phyloP scores from a whole-genome alignment of 1,284 basidiomycete species.

The Naganishia albida region DNA sequence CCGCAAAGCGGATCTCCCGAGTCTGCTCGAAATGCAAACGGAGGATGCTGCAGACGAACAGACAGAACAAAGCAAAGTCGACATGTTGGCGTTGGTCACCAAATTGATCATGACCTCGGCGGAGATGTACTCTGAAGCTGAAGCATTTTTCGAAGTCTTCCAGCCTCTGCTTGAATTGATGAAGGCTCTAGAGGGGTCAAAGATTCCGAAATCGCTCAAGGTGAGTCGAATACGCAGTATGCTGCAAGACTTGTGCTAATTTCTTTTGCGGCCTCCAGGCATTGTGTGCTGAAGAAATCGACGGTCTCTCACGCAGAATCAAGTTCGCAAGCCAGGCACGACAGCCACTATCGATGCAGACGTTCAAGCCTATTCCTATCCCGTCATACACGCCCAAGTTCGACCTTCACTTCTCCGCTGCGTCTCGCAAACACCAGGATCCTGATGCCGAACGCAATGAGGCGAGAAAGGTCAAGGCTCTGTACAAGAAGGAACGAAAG shows the following conservation, averaged over 20 bases:
- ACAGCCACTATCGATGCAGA: constrained; percentile 79
- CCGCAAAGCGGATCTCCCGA: constrained; percentile 39
- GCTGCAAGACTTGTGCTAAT: constrained; percentile 26
- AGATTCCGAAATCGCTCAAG: constrained; percentile 61
- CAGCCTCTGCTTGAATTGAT: constrained; percentile 66
- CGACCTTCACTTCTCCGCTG: constrained; percentile 68
- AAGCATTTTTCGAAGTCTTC: constrained; percentile 82
- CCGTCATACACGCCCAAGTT: constrained; percentile 92
- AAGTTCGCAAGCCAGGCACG: constrained; percentile 73
- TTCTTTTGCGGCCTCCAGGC: constrained; percentile 52
- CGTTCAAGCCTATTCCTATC: constrained; percentile 95
- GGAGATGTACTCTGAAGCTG: constrained; percentile 71
- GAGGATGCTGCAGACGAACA: constrained; percentile 45
- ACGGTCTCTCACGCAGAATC: constrained; percentile 64
- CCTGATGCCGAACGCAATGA: constrained; percentile 91
- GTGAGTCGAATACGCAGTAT: constrained; percentile 55
- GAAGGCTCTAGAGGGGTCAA: constrained; percentile 59
- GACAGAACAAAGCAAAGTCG: constrained; percentile 58
- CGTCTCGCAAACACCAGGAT: constrained; percentile 75
- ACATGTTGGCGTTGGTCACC: constrained; percentile 61
- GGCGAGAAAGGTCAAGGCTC: constrained; percentile 76
- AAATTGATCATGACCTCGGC: constrained; percentile 68
- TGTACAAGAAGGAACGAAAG: constrained; percentile 95
- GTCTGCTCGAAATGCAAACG: constrained; percentile 36
- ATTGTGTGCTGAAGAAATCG: constrained; percentile 53